These are phyloP conservation scores for Acer negundo DNA, from an alignment of 345 rosid genomes.

Conservation along the genomic window DNA sequence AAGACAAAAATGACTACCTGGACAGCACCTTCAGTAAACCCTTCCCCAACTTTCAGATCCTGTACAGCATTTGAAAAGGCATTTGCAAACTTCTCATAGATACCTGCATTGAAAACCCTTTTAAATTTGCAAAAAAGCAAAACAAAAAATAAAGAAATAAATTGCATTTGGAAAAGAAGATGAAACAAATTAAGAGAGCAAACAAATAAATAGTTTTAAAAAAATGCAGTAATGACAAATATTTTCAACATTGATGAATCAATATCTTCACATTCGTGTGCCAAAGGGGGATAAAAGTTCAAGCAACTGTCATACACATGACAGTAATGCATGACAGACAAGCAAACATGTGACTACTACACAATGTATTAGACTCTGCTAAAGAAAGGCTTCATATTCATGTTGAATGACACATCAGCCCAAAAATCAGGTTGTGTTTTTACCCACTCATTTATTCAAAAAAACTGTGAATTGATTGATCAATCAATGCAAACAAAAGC, in stretches of 20 bases:
- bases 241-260: not conserved
- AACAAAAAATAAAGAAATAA: not conserved
- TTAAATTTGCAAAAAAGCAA: slow-evolving; percentile 2
- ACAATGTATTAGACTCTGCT: not conserved
- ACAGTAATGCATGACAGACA: not conserved
- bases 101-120: slow-evolving; percentile 51
- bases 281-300: not conserved
- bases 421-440: not conserved
- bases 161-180: not conserved
- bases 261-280: not conserved
- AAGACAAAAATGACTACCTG: slow-evolving; percentile 49
- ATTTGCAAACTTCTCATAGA: slow-evolving; percentile 84
- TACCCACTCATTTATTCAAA: not conserved
- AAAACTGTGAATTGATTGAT: not conserved
- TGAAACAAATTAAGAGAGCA: not conserved
- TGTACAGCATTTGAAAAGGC: slow-evolving; percentile 89
- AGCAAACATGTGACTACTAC: not conserved
- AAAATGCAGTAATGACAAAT: not conserved
- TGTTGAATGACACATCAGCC: not conserved
- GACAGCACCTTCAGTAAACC: slow-evolving; percentile 71
- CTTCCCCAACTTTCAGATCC: slow-evolving; percentile 91
- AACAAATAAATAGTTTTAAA: not conserved
- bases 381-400: not conserved
- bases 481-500: not conserved
- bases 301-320: not conserved